These are phyloP conservation scores for Heterobasidion annosum DNA, from an alignment of 1,284 basidiomycete genomes.

Conservation along the genomic window DNA sequence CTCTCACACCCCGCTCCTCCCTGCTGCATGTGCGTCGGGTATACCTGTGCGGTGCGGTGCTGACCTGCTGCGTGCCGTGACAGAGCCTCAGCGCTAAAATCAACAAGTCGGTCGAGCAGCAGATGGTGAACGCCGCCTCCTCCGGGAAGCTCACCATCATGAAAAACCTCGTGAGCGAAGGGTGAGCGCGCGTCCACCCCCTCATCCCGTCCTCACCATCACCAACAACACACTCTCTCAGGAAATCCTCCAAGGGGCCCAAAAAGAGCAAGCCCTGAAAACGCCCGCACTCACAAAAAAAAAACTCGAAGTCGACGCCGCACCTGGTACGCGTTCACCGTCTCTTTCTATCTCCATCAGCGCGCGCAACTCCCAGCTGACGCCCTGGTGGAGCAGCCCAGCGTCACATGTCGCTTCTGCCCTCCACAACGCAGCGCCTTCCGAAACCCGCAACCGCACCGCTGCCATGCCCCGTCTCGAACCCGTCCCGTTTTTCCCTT, in stretches of 20 bases:
- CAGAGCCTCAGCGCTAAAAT: conserved; percentile 83
- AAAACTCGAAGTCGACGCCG: background rate
- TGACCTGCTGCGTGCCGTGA: background rate
- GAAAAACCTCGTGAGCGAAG: conserved; percentile 50
- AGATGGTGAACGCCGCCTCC: conserved; percentile 84
- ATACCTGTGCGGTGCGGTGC: background rate
- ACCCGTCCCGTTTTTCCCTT: background rate
- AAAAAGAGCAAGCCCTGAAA: background rate
- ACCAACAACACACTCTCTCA: background rate
- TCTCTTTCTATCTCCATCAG: background rate
- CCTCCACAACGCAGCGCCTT: background rate
- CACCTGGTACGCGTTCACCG: background rate
- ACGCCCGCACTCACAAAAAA: background rate
- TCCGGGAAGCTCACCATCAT: conserved; percentile 83
- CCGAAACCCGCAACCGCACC: background rate
- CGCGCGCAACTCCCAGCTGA: background rate
- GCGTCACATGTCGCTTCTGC: background rate
- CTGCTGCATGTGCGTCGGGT: background rate
- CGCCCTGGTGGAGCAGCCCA: background rate
- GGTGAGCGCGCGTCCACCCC: conserved; percentile 25
- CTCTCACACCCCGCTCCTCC: background rate
- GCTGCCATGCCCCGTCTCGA: background rate
- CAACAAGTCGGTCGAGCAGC: conserved; percentile 81
- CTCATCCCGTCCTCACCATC: background rate
- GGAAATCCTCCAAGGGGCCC: background rate